Percentiles rank a stretch among this genome's conserved stretches.
These are phyloP conservation scores for Carex pumila DNA, from an alignment of 176 grass and related monocot genomes.

Conservation along the genomic window DNA sequence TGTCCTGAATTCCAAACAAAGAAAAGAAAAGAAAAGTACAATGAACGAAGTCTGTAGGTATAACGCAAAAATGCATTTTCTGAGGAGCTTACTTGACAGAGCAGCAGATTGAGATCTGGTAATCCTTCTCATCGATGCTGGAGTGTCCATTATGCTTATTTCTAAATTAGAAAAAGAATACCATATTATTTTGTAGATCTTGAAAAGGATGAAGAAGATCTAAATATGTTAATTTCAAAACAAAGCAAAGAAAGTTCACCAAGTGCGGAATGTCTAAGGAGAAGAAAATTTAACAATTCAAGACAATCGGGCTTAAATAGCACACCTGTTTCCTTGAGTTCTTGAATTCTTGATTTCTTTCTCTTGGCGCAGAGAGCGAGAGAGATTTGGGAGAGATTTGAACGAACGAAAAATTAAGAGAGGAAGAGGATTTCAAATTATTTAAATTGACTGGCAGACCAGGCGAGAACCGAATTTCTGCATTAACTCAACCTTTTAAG, in stretches of 20 bases:
- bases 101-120: constrained; percentile 24
- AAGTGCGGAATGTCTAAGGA: neutral
- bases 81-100: neutral
- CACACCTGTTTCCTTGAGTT: neutral
- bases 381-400: neutral
- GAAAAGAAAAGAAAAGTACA: neutral
- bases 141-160: constrained; percentile 12
- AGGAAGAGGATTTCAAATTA: neutral
- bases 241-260: neutral
- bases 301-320: neutral
- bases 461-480: neutral
- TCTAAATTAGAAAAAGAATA: neutral
- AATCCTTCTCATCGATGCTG: constrained; percentile 13
- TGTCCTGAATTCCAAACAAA: neutral
- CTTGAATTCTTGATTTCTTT: neutral
- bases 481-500: too few species aligned
- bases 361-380: neutral
- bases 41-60: neutral
- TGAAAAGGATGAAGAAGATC: neutral
- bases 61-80: neutral
- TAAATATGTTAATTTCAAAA: neutral
- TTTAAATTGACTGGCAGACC: neutral
- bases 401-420: neutral
- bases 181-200: neutral
- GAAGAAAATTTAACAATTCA: neutral